Percentiles rank a stretch among this genome's conserved stretches.
Conservation (phyloP, 2,329 filamentous ascomycete genomes). For the Xylariaceae sp. region DNA sequence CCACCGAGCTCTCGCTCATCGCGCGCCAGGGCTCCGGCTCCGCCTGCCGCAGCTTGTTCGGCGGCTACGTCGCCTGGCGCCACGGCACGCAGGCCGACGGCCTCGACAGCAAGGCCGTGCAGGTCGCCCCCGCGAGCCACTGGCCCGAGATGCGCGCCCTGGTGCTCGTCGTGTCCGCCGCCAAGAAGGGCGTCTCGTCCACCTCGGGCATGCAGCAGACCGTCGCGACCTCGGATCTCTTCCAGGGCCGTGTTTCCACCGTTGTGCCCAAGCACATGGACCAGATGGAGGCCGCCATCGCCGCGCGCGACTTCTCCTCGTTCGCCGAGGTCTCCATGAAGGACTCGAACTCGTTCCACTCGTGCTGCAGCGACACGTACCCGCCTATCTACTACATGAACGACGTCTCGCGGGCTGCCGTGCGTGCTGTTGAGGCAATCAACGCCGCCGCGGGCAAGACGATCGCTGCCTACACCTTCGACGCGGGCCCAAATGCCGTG, state of each 20-base stretch:
- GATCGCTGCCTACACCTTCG: slow-evolving; percentile 93
- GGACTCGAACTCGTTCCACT: slow-evolving; percentile 96
- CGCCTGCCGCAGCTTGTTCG: slow-evolving; percentile 88
- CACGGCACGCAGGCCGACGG: slow-evolving; percentile 74
- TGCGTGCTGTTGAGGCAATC: slow-evolving; percentile 83
- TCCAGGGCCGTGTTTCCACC: slow-evolving; percentile 66
- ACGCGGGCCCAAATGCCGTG: slow-evolving; percentile 94
- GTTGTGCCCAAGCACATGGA: slow-evolving; percentile 82
- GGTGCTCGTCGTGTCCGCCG: slow-evolving; percentile 84
- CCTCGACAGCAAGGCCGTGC: slow-evolving; percentile 79
- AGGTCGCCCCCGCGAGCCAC: slow-evolving; percentile 82
- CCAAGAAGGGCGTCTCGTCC: slow-evolving; percentile 92
- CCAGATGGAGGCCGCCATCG: slow-evolving; percentile 78
- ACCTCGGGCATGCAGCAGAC: slow-evolving; percentile 97
- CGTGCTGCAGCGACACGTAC: slow-evolving; percentile 88
- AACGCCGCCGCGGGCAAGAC: slow-evolving; percentile 74
- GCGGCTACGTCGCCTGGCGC: slow-evolving; percentile 94
- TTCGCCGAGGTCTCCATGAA: slow-evolving; percentile 94
- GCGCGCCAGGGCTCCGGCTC: slow-evolving; percentile 93
- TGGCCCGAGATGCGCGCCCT: slow-evolving; percentile 95
- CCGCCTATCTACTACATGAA: slow-evolving; percentile 99
- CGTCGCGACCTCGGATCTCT: slow-evolving; percentile 84
- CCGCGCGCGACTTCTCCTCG: slow-evolving; percentile 71
- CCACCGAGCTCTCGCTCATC: slow-evolving; percentile 80
- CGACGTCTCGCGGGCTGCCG: slow-evolving; percentile 81